Evolutionary conservation across 139 green algal species (phyloP), one percentile per base, ranked within the genome.

Genomic region (Chlorella ohadii): DNA sequence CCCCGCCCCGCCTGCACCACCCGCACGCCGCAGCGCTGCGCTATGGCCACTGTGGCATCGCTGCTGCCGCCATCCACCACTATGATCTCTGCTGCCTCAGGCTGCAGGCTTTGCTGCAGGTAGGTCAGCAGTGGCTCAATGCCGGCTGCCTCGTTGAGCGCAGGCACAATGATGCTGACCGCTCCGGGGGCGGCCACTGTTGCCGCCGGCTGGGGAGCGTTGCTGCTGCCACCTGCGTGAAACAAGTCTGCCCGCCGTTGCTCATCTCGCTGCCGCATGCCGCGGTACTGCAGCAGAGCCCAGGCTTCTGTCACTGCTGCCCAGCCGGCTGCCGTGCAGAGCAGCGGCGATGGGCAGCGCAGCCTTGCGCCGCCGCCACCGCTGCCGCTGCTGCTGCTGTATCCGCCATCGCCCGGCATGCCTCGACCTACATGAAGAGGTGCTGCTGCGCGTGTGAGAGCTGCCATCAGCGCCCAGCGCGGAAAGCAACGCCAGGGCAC

Each of bases 41-140:
- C 92, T n/a, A 89, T 41, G 27, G 39, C 22, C 22, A 84, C 73
- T 0, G 92, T 95, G 47, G 87, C 75, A 80, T 96, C 94, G 0
- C 41, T 86, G 82, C 91, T 96, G 80, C 91, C 91, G 19, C 94
- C 94, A 80, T 97, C 94, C 5, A 95, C 93, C 16, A 97, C 90
- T 44, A 97, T 94, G 39, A 97, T 81, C 77, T 97, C 94, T 34
- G 74, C n/a, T 12, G 88, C 47, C 16, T 61, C 4, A 19, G 94
- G 94, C 1, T 87, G 19, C 39, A 95, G 76, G 36, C 41, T 71
- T 11, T 84, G 36, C 41, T 82, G 76, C 34, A 94, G 80, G 63
- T 82, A 77, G 19, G 67, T 65, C n/a, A 96, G 28, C 0, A 86
- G 89, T 0, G 64, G 57, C 0, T 67, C 74, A 31, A 97, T 89